A percentile compares a stretch with the other conserved stretches of the same genome.
Evolutionary conservation across 23 red algal genomes (phyloP).

Genomic region (Gracilaria domingensis): DNA sequence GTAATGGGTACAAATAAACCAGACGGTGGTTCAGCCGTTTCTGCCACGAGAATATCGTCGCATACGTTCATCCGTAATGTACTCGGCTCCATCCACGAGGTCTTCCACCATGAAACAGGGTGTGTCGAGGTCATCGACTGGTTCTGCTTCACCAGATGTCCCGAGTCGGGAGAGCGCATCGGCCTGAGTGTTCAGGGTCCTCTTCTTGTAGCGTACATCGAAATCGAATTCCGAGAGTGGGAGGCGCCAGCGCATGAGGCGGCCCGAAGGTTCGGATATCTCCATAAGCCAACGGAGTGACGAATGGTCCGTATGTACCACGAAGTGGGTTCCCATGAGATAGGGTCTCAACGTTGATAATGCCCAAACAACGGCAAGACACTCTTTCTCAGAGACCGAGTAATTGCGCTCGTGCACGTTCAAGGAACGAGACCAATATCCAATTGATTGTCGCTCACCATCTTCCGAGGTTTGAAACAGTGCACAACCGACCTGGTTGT

Average conservation of each 20-base stretch:
- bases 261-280: too few relatives aligned
- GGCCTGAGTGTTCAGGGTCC: too few relatives aligned
- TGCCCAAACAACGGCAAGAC: constrained; percentile 42
- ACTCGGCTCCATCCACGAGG: not conserved
- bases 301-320: constrained; percentile 1
- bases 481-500: not conserved
- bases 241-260: too few relatives aligned
- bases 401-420: constrained; percentile 6
- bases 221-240: too few relatives aligned
- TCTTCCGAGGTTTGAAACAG: not conserved
- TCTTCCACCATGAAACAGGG: not conserved
- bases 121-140: not conserved
- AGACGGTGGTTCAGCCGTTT: not conserved
- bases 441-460: not conserved
- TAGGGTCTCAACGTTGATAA: constrained; percentile 13
- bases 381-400: constrained; percentile 3
- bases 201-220: too few relatives aligned
- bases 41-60: not conserved
- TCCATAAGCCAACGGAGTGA: constrained; percentile 26
- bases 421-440: constrained; percentile 16
- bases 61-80: not conserved
- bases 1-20: not conserved
- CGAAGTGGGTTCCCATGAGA: not conserved
- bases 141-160: not conserved
- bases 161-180: not conserved